phyloP scores from a whole-genome alignment of 768 basidiomycete genomes.

The Gloeostereum incarnatum region DNA sequence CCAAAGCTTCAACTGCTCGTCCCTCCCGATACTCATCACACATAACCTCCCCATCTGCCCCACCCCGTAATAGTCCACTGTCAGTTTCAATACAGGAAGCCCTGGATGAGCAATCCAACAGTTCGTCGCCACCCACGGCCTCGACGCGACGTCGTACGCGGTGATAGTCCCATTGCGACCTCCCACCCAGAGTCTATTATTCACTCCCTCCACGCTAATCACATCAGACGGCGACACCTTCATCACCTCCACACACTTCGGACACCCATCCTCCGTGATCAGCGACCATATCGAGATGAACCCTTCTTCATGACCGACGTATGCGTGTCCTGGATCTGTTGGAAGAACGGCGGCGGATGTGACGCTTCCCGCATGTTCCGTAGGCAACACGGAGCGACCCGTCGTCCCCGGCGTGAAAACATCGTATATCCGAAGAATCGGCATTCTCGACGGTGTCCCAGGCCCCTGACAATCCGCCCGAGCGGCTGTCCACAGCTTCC shows the following conservation, averaged over 20 bases:
- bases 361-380: slow-evolving; percentile 72
- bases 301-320: slow-evolving; percentile 89
- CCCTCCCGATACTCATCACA: slow-evolving; percentile 69
- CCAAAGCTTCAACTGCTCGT: slow-evolving; percentile 73
- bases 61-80: slow-evolving; percentile 71
- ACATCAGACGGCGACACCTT: slow-evolving; percentile 80
- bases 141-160: slow-evolving; percentile 64
- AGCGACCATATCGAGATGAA: slow-evolving; percentile 76
- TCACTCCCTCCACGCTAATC: slow-evolving; percentile 76
- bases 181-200: slow-evolving; percentile 81
- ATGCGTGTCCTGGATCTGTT: slow-evolving; percentile 55
- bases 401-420: slow-evolving; percentile 49
- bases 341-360: slow-evolving; percentile 74
- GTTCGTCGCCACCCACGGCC: slow-evolving; percentile 85
- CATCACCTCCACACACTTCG: slow-evolving; percentile 63
- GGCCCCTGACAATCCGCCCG: slow-evolving; percentile 40
- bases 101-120: slow-evolving; percentile 74
- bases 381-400: slow-evolving; percentile 46
- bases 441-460: slow-evolving; percentile 34
- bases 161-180: slow-evolving; percentile 73
- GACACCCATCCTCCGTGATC: slow-evolving; percentile 43
- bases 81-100: slow-evolving; percentile 52
- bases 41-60: slow-evolving; percentile 55
- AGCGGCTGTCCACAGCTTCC: slow-evolving; percentile 77
- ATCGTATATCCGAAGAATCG: slow-evolving; percentile 79